Evolutionary conservation across 768 basidiomycete genomes (phyloP), one percentile per base, ranked within the genome.

Genomic region (Rhodocollybia butyracea): DNA sequence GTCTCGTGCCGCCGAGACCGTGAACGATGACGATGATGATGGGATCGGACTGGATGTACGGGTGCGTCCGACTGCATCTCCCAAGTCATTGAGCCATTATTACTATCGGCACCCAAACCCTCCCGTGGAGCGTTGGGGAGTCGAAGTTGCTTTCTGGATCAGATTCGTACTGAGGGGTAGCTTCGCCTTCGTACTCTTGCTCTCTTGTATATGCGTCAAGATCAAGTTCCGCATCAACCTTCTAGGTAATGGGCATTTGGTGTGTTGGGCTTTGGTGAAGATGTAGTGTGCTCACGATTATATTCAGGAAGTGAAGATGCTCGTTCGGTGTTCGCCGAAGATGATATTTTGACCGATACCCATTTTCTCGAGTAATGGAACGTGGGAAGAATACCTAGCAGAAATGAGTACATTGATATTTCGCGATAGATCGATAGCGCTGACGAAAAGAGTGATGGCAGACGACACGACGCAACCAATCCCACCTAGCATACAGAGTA

Each of bases 401-500:
- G 71, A 5, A 79, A 78, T 67, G 80, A 80, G 64, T 81, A 80
- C 30, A 79, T 70, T 73, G 76, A 32, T 5, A n/a, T n/a, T n/a
- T n/a, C n/a, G n/a, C n/a, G 27, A 29, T 31, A 46, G 7, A 36
- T 19, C 27, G 22, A 46, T 29, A 46, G 41, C 26, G 68, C 84
- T 63, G 63, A 90, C 90, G 30, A 92, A 75, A 30, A 93, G 76
- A 3, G 91, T 93, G 22, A 92, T 88, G 17, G 83, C 83, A 24
- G 90, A 90, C 3, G 90, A 92, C 21, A 89, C 76, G 63, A 91
- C 84, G 61, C 85, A 85, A 13, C 90, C 90, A 29, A 92, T 78
- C 17, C 79, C 89, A 21, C 82, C 85, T 51, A 86, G 61, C 82
- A 89, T 85, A 43, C 86, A 68, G 10, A 91, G 73, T 55, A 89